A percentile compares a stretch with the other conserved stretches of the same genome.
Evolutionary conservation across 495 filamentous ascomycete species (phyloP).

Genomic region (Chaetomidium leptoderma): DNA sequence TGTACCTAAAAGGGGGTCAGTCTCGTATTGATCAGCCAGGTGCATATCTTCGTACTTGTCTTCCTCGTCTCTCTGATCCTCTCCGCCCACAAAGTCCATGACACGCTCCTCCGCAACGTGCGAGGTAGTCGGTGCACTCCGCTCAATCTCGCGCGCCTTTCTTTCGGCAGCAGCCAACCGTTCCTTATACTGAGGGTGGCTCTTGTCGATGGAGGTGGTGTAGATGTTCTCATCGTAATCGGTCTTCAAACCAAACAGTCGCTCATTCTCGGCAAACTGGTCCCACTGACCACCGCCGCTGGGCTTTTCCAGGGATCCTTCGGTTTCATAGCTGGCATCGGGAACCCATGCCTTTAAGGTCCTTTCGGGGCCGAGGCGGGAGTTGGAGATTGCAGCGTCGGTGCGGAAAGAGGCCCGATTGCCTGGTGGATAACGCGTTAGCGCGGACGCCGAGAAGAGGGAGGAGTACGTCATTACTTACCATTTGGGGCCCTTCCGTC

Average conservation of each 20-base stretch:
- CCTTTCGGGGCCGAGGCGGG: conserved; percentile 63
- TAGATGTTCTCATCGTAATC: conserved; percentile 93
- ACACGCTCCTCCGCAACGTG: conserved; percentile 89
- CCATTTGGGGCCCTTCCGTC: conserved; percentile 64
- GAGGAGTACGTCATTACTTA: conserved; percentile 37
- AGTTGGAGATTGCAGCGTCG: conserved; percentile 81
- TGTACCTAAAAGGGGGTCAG: conserved; percentile 60
- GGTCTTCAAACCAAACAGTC: conserved; percentile 77
- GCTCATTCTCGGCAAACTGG: conserved; percentile 88
- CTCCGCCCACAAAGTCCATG: conserved; percentile 50
- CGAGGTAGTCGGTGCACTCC: conserved; percentile 58
- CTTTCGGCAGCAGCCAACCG: conserved; percentile 70
- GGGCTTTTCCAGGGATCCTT: conserved; percentile 64
- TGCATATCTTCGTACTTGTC: conserved; percentile 62
- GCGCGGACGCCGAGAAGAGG: background rate
- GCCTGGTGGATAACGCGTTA: conserved; percentile 23
- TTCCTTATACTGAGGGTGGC: conserved; percentile 72
- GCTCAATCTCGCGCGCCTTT: conserved; percentile 88
- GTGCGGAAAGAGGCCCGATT: conserved; percentile 66
- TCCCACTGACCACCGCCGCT: conserved; percentile 63
- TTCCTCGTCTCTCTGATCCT: conserved; percentile 70
- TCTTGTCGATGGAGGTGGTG: conserved; percentile 82
- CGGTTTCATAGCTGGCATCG: conserved; percentile 54
- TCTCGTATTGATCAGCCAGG: background rate
- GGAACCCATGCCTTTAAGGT: conserved; percentile 82